Evolutionary conservation across 345 rosid species (phyloP).

Genomic region (Murraya koenigii): DNA sequence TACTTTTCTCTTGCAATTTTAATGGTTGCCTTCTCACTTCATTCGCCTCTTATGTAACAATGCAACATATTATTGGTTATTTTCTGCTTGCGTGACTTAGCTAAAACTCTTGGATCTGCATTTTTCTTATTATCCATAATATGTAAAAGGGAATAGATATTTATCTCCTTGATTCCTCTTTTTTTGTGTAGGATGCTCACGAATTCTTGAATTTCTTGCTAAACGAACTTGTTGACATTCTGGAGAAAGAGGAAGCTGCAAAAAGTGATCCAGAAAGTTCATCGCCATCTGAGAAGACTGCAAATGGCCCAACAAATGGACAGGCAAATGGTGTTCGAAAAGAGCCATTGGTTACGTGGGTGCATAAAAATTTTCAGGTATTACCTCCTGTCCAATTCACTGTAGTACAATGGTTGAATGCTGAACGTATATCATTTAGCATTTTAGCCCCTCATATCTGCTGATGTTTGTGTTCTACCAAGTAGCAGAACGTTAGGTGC

Average conservation of each 20-base stretch:
- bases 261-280: slow-evolving; percentile 74
- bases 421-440: neutral
- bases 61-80: neutral
- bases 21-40: neutral
- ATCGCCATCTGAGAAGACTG: slow-evolving; percentile 70
- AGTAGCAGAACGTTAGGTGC: neutral
- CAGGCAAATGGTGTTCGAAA: slow-evolving; percentile 73
- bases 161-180: neutral
- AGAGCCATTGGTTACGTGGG: slow-evolving; percentile 98
- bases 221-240: slow-evolving; percentile 95
- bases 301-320: slow-evolving; percentile 65
- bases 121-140: neutral
- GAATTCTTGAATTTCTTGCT: slow-evolving; percentile 95
- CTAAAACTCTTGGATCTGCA: neutral
- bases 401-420: neutral
- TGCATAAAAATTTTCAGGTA: slow-evolving; percentile 96
- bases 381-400: slow-evolving; percentile 5
- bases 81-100: slow-evolving; percentile 2
- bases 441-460: neutral
- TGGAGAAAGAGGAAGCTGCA: slow-evolving; percentile 93
- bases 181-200: slow-evolving; percentile 82
- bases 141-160: neutral
- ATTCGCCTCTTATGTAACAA: neutral
- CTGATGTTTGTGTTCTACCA: neutral
- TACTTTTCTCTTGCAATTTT: neutral